phyloP scores from a whole-genome alignment of 129 eudicot species.

The Silybum marianum region DNA sequence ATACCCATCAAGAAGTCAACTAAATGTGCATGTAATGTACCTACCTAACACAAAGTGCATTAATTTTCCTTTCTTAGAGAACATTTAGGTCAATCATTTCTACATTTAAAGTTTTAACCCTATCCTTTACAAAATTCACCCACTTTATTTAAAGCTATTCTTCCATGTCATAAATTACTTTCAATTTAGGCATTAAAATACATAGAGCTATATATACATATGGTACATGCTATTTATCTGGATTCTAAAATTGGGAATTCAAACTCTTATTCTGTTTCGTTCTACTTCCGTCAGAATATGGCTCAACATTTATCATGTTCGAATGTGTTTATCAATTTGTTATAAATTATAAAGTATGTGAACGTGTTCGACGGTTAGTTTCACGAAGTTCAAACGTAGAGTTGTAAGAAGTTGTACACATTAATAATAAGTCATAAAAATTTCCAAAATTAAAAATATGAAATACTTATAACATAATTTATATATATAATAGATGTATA shows the following conservation, averaged over 20 bases:
- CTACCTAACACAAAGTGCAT: conserved; percentile 18
- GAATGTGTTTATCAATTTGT: background rate
- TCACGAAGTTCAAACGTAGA: too few relatives aligned
- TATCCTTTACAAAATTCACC: background rate
- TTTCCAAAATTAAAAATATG: too few relatives aligned
- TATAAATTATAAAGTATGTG: background rate
- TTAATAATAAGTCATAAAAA: background rate
- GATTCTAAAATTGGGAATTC: background rate
- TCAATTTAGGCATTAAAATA: background rate
- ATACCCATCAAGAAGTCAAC: background rate
- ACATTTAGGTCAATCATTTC: conserved; percentile 26
- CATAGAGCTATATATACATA: background rate
- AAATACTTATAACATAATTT: too few relatives aligned
- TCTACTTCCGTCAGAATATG: background rate
- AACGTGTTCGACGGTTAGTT: background rate
- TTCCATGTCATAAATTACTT: background rate
- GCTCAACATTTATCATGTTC: background rate
- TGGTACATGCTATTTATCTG: background rate
- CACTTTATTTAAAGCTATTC: background rate
- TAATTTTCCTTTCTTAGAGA: conserved; percentile 8
- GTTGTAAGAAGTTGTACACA: background rate
- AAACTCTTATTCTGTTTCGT: background rate
- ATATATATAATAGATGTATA: too few relatives aligned
- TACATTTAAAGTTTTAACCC: background rate
- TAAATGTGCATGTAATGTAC: background rate